Evolutionary conservation across 2,329 filamentous ascomycete species (phyloP), one percentile per base, ranked within the genome.

Genomic region (Cryphonectria radicalis): DNA sequence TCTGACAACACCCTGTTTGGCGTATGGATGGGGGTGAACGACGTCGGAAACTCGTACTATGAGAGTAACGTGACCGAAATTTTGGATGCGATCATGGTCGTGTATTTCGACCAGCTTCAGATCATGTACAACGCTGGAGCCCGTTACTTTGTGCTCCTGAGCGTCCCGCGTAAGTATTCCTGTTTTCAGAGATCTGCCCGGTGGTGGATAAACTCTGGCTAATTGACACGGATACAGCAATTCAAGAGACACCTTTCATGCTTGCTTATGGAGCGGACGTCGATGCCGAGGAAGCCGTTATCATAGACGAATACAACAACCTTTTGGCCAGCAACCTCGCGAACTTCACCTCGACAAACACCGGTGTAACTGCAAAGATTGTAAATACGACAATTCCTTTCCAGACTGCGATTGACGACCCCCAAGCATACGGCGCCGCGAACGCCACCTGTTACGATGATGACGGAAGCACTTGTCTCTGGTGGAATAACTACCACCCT

Each of bases 81-180:
- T 4, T 80, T 84, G 64, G 74, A 74, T 3, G 74, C 77, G n/a
- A 82, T 85, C 3, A 82, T 86, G n/a, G 78, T 76, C 1, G 80
- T 81, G 28, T 86, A 86, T 69, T 81, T 81, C 17, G 77, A 76
- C 4, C 77, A 85, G 1, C 76, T 85, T 0, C 78, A 83, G 68
- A 70, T 82, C 28, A 79, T 92, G 8, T 89, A 89, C 73, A 76
- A 79, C 2, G 80, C 82, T 2, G 89, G 89, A 0, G 84, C 84
- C 2, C 81, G 89, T 6, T 89, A 89, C 69, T 91, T 91, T 72
- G 81, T 86, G 1, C 83, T 91, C 68, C 73, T 91, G 42, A 89
- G 84, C 67, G 88, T 90, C 0, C 89, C 90, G 1, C 87, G 74
- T 81, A 68, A 74, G 79, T 75, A 13, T 11, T 14, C 7, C 0